A percentile compares a stretch with the other conserved stretches of the same genome.
phyloP scores from a whole-genome alignment of 2,329 filamentous ascomycete species.

The Cladosporium colombiae region DNA sequence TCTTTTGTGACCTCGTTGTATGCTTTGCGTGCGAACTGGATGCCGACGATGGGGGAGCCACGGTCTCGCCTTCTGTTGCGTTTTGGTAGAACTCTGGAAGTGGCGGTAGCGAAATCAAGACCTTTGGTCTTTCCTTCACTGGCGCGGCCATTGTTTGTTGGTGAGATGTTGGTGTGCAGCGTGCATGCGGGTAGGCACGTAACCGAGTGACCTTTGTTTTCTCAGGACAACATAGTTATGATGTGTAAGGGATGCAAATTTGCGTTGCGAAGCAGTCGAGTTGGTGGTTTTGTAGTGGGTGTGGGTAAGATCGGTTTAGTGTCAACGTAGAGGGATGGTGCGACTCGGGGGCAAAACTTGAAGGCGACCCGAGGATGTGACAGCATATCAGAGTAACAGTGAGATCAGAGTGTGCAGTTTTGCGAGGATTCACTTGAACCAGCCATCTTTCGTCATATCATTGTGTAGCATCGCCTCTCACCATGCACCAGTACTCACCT shows the following conservation, averaged over 20 bases:
- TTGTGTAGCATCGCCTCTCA: background rate
- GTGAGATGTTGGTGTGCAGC: background rate
- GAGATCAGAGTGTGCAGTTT: background rate
- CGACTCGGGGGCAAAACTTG: background rate
- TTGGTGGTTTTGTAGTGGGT: background rate
- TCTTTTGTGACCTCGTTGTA: constrained; percentile 3
- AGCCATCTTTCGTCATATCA: background rate
- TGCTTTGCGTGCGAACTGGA: constrained; percentile 15
- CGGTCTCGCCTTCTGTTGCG: constrained; percentile 11
- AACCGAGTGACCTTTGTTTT: constrained; percentile 6
- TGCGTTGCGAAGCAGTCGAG: background rate
- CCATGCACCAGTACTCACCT: background rate
- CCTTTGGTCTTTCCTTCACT: constrained; percentile 11
- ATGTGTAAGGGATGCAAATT: background rate
- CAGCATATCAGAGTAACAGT: background rate
- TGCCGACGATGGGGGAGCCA: constrained; percentile 17
- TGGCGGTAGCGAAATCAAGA: constrained; percentile 32
- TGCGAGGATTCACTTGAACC: background rate
- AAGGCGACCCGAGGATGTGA: background rate
- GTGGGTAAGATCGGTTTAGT: background rate
- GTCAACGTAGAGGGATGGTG: background rate
- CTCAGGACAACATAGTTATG: background rate
- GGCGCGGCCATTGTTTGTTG: constrained; percentile 18
- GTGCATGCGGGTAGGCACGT: background rate
- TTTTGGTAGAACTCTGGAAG: constrained; percentile 31